phyloP scores from a whole-genome alignment of 1,284 basidiomycete genomes.

The Marasmius oreades region DNA sequence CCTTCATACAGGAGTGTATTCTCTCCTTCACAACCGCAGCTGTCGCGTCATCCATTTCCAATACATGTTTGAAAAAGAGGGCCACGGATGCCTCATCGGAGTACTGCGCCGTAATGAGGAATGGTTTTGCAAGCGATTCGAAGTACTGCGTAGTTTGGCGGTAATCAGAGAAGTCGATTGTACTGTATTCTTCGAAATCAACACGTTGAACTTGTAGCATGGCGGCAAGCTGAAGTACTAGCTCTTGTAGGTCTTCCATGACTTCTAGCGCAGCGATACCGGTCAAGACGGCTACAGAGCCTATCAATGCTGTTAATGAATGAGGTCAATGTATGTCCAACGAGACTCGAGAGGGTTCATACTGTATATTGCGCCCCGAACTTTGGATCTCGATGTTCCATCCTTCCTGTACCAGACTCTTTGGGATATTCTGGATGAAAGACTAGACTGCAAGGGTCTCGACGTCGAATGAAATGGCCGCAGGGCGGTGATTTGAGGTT shows the following conservation, averaged over 20 bases:
- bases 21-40: not conserved
- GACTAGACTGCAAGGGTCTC: not conserved
- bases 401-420: not conserved
- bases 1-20: not conserved
- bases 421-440: not conserved
- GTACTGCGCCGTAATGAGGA: not conserved
- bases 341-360: not conserved
- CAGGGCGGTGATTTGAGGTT: not conserved
- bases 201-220: constrained; percentile 4
- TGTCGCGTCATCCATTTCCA: not conserved
- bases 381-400: not conserved
- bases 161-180: not conserved
- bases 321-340: not conserved
- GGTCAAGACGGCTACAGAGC: not conserved
- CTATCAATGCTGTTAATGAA: not conserved
- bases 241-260: constrained; percentile 3
- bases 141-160: not conserved
- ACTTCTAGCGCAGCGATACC: not conserved
- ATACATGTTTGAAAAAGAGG: not conserved
- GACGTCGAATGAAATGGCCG: not conserved
- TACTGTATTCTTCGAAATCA: not conserved
- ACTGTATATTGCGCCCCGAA: not conserved
- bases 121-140: not conserved
- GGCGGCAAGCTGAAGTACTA: not conserved
- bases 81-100: not conserved